phyloP scores from a whole-genome alignment of 2,329 filamentous ascomycete species.

The Tolypocladium endophyticum region DNA sequence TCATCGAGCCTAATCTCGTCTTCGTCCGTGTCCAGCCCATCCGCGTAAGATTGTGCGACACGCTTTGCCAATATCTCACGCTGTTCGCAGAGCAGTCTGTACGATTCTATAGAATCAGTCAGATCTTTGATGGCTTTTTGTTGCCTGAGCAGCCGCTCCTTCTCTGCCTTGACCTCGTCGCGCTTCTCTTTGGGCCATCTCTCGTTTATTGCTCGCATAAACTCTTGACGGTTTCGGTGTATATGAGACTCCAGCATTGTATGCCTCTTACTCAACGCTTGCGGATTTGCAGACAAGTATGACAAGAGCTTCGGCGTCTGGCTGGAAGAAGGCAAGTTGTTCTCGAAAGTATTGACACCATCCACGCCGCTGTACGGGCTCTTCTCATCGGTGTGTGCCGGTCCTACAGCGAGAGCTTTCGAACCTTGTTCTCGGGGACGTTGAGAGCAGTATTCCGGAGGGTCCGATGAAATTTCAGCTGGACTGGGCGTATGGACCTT shows the following conservation, averaged over 20 bases:
- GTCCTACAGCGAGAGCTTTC: background rate
- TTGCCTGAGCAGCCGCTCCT: constrained; percentile 34
- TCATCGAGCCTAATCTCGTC: constrained; percentile 40
- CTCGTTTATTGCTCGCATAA: constrained; percentile 34
- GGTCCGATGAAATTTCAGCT: background rate
- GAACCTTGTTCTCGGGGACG: background rate
- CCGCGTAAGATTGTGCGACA: constrained; percentile 39
- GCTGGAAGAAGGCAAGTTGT: constrained; percentile 7
- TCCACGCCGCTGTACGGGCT: background rate
- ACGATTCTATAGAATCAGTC: constrained; percentile 28
- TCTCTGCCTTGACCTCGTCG: constrained; percentile 36
- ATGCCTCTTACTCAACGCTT: constrained; percentile 23
- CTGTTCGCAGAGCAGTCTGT: constrained; percentile 29
- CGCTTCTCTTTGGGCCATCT: constrained; percentile 34
- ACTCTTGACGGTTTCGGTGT: constrained; percentile 36
- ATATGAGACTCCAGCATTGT: constrained; percentile 30
- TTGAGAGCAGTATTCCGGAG: background rate
- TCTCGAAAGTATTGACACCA: background rate
- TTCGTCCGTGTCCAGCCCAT: constrained; percentile 39
- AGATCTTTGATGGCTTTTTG: constrained; percentile 32
- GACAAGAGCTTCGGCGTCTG: constrained; percentile 17
- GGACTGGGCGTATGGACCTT: no score
- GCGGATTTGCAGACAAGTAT: constrained; percentile 17
- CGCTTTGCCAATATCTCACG: constrained; percentile 34
- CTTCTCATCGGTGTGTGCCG: background rate